Evolutionary conservation across 73 alveolate species (phyloP), one percentile per base, ranked within the genome.

Genomic region (Uronychia setigera): DNA sequence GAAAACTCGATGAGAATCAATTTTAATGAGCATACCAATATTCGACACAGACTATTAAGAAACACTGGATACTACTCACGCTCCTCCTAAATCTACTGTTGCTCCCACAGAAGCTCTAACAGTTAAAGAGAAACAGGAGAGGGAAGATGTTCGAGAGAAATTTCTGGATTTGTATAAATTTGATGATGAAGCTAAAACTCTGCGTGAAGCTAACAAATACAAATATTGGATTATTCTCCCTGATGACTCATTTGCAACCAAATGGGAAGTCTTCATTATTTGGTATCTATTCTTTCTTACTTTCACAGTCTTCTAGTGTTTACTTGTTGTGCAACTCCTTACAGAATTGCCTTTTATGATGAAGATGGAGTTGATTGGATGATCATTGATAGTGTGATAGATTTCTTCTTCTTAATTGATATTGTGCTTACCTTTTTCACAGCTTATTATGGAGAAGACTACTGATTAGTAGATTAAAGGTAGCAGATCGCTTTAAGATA

Each of bases 261-360:
- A 78, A 31, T 86, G 92, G 92, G 92, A 86, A 31, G 34, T 78
- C 35, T 59, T 79, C 35, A 79, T 79, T 1, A 31, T 86, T 1
- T 29, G 79, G 91, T 85, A 85, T 77, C 78, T 1, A 27, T 27
- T 13, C n/a, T 34, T 46, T 77, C 9, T 28, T 25, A 27, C 1
- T 13, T 26, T 75, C 25, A 1, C 32, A 78, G 87, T 27, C 35
- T 86, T 0, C 79, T 86, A 14, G 11, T 79, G 32, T 13, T 57
- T 9, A 86, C 92, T 32, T 78, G 92, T 75, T 29, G 59, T 13
- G 14, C 32, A 30, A 86, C 92, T 0, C 92, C 92, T n/a, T 59
- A 59, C 59, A 46, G 34, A 34, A 26, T 86, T 1, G 92, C 92
- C 34, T 79, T 85, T 57, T 58, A 75, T 35, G 79, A 35, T 5